phyloP scores from a whole-genome alignment of 2,329 filamentous ascomycete species.

The Colletotrichum eleusines region DNA sequence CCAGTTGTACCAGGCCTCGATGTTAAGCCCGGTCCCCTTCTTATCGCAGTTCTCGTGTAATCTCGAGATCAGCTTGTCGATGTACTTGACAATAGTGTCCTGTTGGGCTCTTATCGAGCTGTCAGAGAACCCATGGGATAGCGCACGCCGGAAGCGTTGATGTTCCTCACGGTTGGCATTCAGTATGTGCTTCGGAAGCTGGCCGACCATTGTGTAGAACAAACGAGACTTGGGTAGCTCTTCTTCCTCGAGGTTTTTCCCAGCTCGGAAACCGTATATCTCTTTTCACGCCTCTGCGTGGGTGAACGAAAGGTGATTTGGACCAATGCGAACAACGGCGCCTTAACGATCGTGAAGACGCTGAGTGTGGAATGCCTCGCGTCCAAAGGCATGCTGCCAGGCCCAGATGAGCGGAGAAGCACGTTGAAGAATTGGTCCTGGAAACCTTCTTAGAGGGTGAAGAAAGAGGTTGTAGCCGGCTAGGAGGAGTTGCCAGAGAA shows the following conservation, averaged over 20 bases:
- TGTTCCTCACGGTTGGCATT: slow-evolving; percentile 42
- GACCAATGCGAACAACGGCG: slow-evolving; percentile 54
- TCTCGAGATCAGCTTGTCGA: slow-evolving; percentile 44
- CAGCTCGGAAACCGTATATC: slow-evolving; percentile 51
- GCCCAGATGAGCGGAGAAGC: slow-evolving; percentile 27
- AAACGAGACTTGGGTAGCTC: slow-evolving; percentile 25
- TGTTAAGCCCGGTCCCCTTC: not conserved
- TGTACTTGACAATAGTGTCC: slow-evolving; percentile 45
- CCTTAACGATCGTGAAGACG: slow-evolving; percentile 46
- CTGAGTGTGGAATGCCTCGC: slow-evolving; percentile 22
- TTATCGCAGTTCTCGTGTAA: slow-evolving; percentile 26
- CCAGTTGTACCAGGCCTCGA: slow-evolving; percentile 33
- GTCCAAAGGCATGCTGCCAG: slow-evolving; percentile 19
- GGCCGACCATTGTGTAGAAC: not conserved
- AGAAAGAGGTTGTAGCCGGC: slow-evolving; percentile 49
- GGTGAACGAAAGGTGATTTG: slow-evolving; percentile 55
- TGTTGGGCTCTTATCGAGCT: slow-evolving; percentile 49
- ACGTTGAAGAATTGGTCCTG: slow-evolving; percentile 45
- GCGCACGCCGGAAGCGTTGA: slow-evolving; percentile 42
- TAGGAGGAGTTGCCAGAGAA: slow-evolving; percentile 33
- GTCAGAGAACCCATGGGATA: slow-evolving; percentile 49
- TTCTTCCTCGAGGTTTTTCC: slow-evolving; percentile 2
- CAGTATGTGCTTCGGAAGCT: slow-evolving; percentile 8
- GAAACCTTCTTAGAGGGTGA: slow-evolving; percentile 50
- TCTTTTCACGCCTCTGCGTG: slow-evolving; percentile 53